Percentiles rank a stretch among this genome's conserved stretches.
These are phyloP conservation scores for Stagonosporopsis chrysanthemi DNA, from an alignment of 2,329 filamentous ascomycete genomes.

Conservation along the genomic window DNA sequence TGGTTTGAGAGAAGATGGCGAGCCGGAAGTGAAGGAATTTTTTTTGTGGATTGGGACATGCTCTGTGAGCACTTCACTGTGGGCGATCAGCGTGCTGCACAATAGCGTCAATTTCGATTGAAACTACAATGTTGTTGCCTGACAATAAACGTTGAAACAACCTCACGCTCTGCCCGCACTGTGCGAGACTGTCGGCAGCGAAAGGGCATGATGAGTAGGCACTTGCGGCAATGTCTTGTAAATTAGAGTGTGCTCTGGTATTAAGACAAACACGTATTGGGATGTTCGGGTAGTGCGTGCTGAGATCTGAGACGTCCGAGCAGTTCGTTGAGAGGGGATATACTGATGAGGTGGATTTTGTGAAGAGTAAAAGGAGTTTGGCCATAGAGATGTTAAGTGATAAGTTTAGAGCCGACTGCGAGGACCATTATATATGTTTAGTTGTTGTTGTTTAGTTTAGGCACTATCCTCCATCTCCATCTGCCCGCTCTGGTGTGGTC, in stretches of 20 bases:
- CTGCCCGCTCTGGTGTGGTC: neutral
- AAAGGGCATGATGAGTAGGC: neutral
- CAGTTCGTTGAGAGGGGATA: neutral
- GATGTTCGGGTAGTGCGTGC: no score
- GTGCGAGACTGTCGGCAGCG: neutral
- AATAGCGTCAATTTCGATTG: neutral
- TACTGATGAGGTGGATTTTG: no score
- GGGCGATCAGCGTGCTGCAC: neutral
- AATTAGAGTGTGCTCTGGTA: neutral
- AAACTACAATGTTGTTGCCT: neutral
- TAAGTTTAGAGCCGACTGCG: neutral
- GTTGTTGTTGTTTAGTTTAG: neutral
- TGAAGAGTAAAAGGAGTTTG: neutral
- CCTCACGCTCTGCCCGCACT: neutral
- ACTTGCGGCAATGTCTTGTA: neutral
- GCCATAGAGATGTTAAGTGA: neutral
- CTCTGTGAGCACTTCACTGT: no score
- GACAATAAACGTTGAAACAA: neutral
- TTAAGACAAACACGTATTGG: neutral
- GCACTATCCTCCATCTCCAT: neutral
- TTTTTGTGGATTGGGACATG: neutral
- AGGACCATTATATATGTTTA: neutral
- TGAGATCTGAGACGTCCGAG: no score
- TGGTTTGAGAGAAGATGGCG: no score
- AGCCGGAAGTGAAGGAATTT: neutral